Percentiles rank a stretch among this genome's conserved stretches.
phyloP scores from a whole-genome alignment of 176 grass and related monocot genomes.

The Calamus simplicifolius region DNA sequence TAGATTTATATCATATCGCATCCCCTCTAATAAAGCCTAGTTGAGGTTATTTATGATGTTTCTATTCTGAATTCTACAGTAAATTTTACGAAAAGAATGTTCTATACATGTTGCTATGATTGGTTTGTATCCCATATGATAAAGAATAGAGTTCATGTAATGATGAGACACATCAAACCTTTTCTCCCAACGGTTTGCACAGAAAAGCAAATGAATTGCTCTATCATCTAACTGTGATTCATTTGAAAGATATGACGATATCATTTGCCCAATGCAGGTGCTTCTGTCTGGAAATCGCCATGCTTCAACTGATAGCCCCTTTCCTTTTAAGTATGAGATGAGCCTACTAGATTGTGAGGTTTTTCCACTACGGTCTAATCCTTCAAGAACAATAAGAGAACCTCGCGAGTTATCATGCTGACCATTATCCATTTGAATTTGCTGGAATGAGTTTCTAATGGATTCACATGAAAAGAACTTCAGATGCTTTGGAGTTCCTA shows the following conservation, averaged over 20 bases:
- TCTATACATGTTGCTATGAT: no score
- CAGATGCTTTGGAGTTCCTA: background rate
- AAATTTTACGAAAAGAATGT: no score
- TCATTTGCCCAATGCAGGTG: conserved; percentile 64
- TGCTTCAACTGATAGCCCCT: conserved; percentile 44
- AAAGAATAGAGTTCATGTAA: background rate
- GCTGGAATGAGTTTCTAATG: background rate
- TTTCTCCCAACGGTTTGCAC: conserved; percentile 93
- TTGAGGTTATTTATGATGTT: no score
- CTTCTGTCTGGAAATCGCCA: conserved; percentile 73
- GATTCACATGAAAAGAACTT: background rate
- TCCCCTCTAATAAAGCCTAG: no score
- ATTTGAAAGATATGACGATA: conserved; percentile 70
- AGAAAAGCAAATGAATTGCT: conserved; percentile 78
- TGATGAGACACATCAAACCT: conserved; percentile 24
- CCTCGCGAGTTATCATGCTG: conserved; percentile 28
- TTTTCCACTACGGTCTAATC: conserved; percentile 69
- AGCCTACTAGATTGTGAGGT: conserved; percentile 65
- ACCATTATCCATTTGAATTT: conserved; percentile 36
- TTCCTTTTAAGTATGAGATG: conserved; percentile 47
- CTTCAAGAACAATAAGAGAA: conserved; percentile 83
- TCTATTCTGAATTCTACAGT: no score
- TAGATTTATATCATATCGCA: no score
- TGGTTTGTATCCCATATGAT: no score
- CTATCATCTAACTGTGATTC: conserved; percentile 82